Evolutionary conservation across 257 asterid species (phyloP), one percentile per base, ranked within the genome.

Genomic region (Solanum ossicruentum): DNA sequence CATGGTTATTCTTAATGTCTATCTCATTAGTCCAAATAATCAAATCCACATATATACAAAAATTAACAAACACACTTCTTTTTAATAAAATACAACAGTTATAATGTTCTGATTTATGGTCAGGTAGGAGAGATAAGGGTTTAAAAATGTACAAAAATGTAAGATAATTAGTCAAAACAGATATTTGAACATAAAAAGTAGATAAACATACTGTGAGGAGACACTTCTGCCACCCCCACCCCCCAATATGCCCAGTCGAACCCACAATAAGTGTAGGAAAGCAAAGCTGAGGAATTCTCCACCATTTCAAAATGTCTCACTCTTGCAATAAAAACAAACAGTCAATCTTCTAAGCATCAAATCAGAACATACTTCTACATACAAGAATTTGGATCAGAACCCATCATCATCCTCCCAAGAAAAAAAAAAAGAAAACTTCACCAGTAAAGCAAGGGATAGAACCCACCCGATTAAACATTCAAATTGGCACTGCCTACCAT

Each of bases 391-490:
- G 47, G 47, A 70, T n/a, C 49, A 57, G 78, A 39, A 70, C 7
- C 28, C 78, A 70, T 69, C 51, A 36, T 20, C 77, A 69, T 1
- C 77, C 26, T 69, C 77, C 15, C 9, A 36, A 69, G 36, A 32
- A 61, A 23, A 15, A 61, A 23, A 15, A 32, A 21, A 69, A 3
- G 47, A 21, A 23, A 16, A 28, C 52, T 49, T 82, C 79, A 10
- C n/a, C 18, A 79, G 55, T 63, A 63, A 15, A 84, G 52, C 67
- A 60, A 67, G 39, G 78, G 18, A 49, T 61, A 61, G n/a, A 26
- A 55, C 84, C 82, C 80, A 73, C 86, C 80, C 88, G 61, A 87
- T 54, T 28, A 75, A 56, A 61, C 81, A 84, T 84, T 89, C 21
- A 55, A 70, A 84, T 84, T 17, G 83, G 28, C 82, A 78, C 84